Base-by-base conservation (phyloP, 1,284 basidiomycete genomes). In the Paramarasmius palmivorus region DNA sequence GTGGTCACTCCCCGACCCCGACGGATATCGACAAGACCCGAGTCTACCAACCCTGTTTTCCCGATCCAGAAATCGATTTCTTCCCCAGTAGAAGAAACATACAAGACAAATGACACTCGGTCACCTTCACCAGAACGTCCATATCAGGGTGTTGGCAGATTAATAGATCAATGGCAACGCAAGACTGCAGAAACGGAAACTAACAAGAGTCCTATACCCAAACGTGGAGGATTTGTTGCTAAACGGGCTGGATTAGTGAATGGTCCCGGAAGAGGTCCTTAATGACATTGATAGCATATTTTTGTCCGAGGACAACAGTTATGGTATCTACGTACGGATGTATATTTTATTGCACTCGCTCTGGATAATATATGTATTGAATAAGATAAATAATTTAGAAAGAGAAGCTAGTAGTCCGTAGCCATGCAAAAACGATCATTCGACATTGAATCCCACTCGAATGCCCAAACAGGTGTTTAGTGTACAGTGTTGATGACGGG, bases 131-230 rank as follows among this genome's bases (percentile, higher is more conserved):
- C 88, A 7, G 90, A 92, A 63, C 78, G 78, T 52, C 85, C 88
- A 37, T 92, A 86, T 66, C 84, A 84, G 63, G 90, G 90, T 42
- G 90, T 92, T 42, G 86, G 88, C 35, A 87, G 78, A 68, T 75
- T 92, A 39, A 92, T 92, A 59, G 86, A 90, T 64, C 82, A 91
- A 63, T 92, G 90, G 90, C 88, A 92, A 68, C 81, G 80, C 57
- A 91, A 88, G 70, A 82, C 85, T 34, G 83, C 78, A n/a, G 86
- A 85, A 60, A 71, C 74, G 17, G 81, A 80, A 37, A 63, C 66
- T 53, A 54, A 69, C 25, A 70, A 65, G 34, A 57, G 61, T 44
- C 65, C 65, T 14, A 54, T 66, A 47, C 65, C 65, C 41, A 73
- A 69, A 58, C 72, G 75, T 47, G 66, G 67, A 44, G 71, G 69